These are phyloP conservation scores for Ascomycota sp. DNA, from an alignment of 2,329 filamentous ascomycete species.

Conservation along the genomic window DNA sequence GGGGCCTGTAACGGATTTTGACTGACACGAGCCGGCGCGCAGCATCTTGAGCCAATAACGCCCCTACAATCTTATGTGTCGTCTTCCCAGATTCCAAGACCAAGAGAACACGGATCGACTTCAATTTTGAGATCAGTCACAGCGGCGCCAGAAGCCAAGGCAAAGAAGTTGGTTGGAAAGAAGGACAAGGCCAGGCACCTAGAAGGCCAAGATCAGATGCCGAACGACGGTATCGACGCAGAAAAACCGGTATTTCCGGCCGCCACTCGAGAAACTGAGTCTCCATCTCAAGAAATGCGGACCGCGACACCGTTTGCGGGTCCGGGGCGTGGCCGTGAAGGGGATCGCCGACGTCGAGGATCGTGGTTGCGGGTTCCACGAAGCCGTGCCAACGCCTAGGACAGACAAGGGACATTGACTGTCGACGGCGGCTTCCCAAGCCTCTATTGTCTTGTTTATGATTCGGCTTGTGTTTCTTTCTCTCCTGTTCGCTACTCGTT, in stretches of 20 bases:
- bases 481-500: too few relatives aligned
- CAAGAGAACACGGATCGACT: slow-evolving; percentile 3
- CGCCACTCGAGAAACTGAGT: slow-evolving; percentile 3
- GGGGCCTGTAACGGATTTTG: too few relatives aligned
- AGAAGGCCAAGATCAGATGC: too few relatives aligned
- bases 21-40: slow-evolving; percentile 1
- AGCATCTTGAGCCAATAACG: slow-evolving; percentile 10
- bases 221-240: neutral
- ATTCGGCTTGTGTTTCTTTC: too few relatives aligned
- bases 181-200: too few relatives aligned
- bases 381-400: slow-evolving; percentile 4
- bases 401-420: too few relatives aligned
- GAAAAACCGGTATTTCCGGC: neutral
- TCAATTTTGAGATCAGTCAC: slow-evolving; percentile 2
- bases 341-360: slow-evolving; percentile 8
- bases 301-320: too few relatives aligned
- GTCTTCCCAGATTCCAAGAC: slow-evolving; percentile 9
- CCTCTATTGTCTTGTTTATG: too few relatives aligned
- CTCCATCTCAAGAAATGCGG: too few relatives aligned
- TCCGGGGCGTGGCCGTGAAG: slow-evolving; percentile 5
- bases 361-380: slow-evolving; percentile 9
- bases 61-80: slow-evolving; percentile 2
- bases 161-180: too few relatives aligned
- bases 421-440: too few relatives aligned
- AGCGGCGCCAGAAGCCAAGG: slow-evolving; percentile 1